A percentile compares a stretch with the other conserved stretches of the same genome.
Evolutionary conservation across 345 rosid species (phyloP).

Genomic region (Acer negundo): DNA sequence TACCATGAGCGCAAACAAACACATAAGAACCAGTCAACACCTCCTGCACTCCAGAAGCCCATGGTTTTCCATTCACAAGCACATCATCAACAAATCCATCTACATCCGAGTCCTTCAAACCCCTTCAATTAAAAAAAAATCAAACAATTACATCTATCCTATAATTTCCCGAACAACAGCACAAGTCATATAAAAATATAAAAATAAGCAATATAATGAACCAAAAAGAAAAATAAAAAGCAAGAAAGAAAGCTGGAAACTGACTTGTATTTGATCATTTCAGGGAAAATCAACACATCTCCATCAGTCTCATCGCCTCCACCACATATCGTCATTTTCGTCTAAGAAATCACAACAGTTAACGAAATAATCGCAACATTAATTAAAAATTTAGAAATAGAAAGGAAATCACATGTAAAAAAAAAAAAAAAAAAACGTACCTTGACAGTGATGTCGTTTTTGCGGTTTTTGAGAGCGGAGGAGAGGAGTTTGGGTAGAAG

Average conservation of each 20-base stretch:
- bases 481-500: slow-evolving; percentile 64
- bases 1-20: slow-evolving; percentile 92
- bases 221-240: neutral
- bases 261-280: slow-evolving; percentile 89
- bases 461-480: slow-evolving; percentile 66
- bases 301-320: slow-evolving; percentile 71
- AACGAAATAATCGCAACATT: neutral
- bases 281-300: slow-evolving; percentile 93
- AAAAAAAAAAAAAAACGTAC: no score
- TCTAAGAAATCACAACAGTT: slow-evolving; percentile 34
- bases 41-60: slow-evolving; percentile 69
- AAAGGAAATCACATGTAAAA: neutral
- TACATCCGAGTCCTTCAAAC: slow-evolving; percentile 61
- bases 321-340: slow-evolving; percentile 67
- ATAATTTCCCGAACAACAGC: no score
- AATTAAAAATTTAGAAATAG: neutral
- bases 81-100: slow-evolving; percentile 86
- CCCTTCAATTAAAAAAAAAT: slow-evolving; percentile 39
- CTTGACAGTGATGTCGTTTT: slow-evolving; percentile 55
- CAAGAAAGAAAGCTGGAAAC: slow-evolving; percentile 10
- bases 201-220: neutral
- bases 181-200: no score
- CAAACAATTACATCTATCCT: neutral
- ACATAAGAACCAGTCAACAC: slow-evolving; percentile 64
- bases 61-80: slow-evolving; percentile 74